These are phyloP conservation scores for Thelonectria olida DNA, from an alignment of 2,329 filamentous ascomycete genomes.

Conservation along the genomic window DNA sequence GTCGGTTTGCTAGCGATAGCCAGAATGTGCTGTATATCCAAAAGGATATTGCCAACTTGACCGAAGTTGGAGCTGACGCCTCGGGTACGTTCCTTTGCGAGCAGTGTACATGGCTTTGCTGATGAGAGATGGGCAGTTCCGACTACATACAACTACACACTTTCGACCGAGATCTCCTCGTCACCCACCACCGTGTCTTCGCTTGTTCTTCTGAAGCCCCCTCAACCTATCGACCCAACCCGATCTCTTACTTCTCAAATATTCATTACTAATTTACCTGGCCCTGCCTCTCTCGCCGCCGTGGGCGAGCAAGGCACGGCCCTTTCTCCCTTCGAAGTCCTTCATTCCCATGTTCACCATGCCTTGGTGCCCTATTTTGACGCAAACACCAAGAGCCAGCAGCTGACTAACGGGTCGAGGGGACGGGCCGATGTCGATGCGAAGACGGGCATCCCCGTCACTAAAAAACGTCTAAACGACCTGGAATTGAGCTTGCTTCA, in stretches of 20 bases:
- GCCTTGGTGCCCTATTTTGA: conserved; percentile 97
- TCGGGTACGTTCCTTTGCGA: conserved; percentile 48
- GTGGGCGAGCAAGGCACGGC: conserved; percentile 76
- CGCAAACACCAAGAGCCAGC: conserved; percentile 87
- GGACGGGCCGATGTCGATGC: conserved; percentile 86
- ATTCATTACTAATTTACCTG: conserved; percentile 91
- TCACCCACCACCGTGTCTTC: conserved; percentile 84
- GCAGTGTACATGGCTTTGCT: conserved; percentile 13
- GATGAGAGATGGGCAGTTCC: conserved; percentile 45
- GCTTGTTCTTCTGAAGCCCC: conserved; percentile 89
- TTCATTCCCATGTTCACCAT: conserved; percentile 91
- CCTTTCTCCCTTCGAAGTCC: conserved; percentile 87
- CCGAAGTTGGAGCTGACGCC: conserved; percentile 59
- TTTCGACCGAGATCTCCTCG: conserved; percentile 84
- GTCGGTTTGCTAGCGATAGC: conserved; percentile 87
- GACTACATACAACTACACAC: conserved; percentile 76
- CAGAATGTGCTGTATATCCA: conserved; percentile 91
- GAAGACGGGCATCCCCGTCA: conserved; percentile 95
- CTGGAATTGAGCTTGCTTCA: conserved; percentile 90
- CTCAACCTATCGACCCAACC: conserved; percentile 84
- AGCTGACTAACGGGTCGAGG: conserved; percentile 70
- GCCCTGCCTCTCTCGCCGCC: conserved; percentile 75
- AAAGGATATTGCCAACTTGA: conserved; percentile 74
- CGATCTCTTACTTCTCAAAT: conserved; percentile 88
- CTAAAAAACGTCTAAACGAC: conserved; percentile 96